These are phyloP conservation scores for Psidium friedrichsthalianum DNA, from an alignment of 345 rosid species.

Conservation along the genomic window DNA sequence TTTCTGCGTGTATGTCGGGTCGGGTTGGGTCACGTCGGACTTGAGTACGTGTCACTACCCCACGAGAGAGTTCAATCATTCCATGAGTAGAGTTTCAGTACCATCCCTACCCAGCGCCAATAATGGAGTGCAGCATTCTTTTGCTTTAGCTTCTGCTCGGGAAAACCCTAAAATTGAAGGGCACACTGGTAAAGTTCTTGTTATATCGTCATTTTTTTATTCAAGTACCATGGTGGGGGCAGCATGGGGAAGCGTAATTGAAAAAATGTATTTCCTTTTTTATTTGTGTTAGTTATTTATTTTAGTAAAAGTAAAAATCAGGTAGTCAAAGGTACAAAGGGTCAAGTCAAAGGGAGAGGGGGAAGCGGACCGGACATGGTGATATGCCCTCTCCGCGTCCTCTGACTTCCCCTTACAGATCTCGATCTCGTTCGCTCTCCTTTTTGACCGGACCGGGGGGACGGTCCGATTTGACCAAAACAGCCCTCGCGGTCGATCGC, in stretches of 20 bases:
- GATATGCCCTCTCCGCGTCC: background rate
- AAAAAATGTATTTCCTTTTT: background rate
- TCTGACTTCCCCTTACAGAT: background rate
- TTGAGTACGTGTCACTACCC: background rate
- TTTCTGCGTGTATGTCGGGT: too few species aligned
- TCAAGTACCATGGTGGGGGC: background rate
- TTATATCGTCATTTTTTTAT: background rate
- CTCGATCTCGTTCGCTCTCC: background rate
- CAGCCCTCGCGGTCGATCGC: background rate
- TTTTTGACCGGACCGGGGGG: background rate
- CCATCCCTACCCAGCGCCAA: background rate
- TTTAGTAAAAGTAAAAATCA: background rate
- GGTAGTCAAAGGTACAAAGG: background rate
- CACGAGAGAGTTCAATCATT: background rate
- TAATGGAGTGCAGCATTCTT: background rate
- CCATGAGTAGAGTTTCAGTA: background rate
- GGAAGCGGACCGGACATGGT: conserved; percentile 17
- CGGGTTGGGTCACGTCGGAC: background rate
- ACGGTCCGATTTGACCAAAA: background rate
- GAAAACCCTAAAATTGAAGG: background rate
- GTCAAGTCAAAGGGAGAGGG: background rate
- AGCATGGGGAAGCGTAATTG: background rate
- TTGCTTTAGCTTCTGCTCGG: background rate
- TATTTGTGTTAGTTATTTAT: background rate
- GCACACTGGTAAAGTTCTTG: background rate